These are phyloP conservation scores for Mortierella claussenii DNA, from an alignment of 192 early-diverging fungal genomes.

Conservation along the genomic window DNA sequence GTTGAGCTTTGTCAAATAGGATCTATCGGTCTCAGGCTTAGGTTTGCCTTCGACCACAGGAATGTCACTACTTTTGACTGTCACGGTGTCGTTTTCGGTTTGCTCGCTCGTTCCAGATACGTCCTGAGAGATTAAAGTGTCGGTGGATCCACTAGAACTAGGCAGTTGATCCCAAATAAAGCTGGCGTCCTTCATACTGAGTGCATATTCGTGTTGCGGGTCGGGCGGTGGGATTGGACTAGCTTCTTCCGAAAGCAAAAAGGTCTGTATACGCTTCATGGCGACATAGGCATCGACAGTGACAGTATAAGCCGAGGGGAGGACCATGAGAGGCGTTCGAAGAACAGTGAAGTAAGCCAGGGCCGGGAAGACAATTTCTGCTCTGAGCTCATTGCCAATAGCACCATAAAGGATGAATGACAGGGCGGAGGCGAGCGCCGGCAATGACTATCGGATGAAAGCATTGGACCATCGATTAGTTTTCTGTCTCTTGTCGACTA, in stretches of 20 bases:
- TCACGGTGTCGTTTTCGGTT: background rate
- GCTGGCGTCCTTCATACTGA: slow-evolving; percentile 52
- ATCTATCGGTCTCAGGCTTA: background rate
- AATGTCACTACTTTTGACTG: background rate
- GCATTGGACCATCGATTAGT: background rate
- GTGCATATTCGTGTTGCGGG: slow-evolving; percentile 44
- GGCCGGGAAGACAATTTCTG: slow-evolving; percentile 24
- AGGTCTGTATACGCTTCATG: slow-evolving; percentile 41
- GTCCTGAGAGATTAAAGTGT: slow-evolving; percentile 15
- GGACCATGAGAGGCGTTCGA: slow-evolving; percentile 36
- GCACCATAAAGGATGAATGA: slow-evolving; percentile 39
- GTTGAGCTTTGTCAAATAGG: slow-evolving; percentile 36
- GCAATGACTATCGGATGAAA: slow-evolving; percentile 16
- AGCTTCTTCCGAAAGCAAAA: slow-evolving; percentile 39
- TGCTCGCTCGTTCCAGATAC: background rate
- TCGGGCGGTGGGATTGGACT: slow-evolving; percentile 31
- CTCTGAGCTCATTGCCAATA: slow-evolving; percentile 14
- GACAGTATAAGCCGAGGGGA: slow-evolving; percentile 33
- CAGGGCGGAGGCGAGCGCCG: slow-evolving; percentile 29
- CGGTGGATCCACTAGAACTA: slow-evolving; percentile 4
- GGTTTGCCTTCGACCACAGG: background rate
- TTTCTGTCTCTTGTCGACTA: background rate
- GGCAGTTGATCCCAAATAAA: slow-evolving; percentile 40
- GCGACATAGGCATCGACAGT: slow-evolving; percentile 44
- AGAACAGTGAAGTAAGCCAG: slow-evolving; percentile 42